Conservation (phyloP, 352 stramenopile species). For the Phytophthora cryptogea region DNA sequence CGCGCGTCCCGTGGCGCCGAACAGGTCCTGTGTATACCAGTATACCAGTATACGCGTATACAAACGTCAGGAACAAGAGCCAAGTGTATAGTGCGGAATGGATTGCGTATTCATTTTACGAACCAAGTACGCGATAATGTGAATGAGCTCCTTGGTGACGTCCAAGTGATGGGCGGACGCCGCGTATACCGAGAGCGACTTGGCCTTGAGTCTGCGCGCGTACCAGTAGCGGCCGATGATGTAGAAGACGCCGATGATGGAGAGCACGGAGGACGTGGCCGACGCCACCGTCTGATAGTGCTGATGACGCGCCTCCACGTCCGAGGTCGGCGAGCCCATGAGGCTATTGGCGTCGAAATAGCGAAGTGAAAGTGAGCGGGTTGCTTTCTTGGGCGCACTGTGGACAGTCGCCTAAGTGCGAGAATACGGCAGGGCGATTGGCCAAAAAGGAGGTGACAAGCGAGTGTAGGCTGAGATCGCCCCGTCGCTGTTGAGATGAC, state of each 20-base stretch:
- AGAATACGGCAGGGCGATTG: slow-evolving; percentile 10
- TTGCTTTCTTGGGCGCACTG: background rate
- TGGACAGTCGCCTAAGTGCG: background rate
- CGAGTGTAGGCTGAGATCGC: slow-evolving; percentile 1
- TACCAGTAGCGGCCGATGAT: slow-evolving; percentile 88
- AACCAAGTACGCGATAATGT: slow-evolving; percentile 80
- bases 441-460: slow-evolving; percentile 18
- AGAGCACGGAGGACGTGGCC: slow-evolving; percentile 75
- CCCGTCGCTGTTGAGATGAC: background rate
- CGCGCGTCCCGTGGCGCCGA: slow-evolving; percentile 68
- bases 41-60: background rate
- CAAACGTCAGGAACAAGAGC: background rate
- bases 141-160: slow-evolving; percentile 86
- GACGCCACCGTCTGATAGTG: slow-evolving; percentile 57
- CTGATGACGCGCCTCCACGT: slow-evolving; percentile 26
- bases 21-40: slow-evolving; percentile 51
- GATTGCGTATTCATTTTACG: slow-evolving; percentile 18
- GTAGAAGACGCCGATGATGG: slow-evolving; percentile 80
- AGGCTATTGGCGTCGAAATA: slow-evolving; percentile 12
- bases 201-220: slow-evolving; percentile 52
- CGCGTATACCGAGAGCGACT: slow-evolving; percentile 48
- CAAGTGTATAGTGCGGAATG: background rate
- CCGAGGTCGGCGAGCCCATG: slow-evolving; percentile 18
- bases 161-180: slow-evolving; percentile 62
- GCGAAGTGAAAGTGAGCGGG: slow-evolving; percentile 15